Conservation (phyloP, 1,284 basidiomycete species). For the Stereum hirsutum region DNA sequence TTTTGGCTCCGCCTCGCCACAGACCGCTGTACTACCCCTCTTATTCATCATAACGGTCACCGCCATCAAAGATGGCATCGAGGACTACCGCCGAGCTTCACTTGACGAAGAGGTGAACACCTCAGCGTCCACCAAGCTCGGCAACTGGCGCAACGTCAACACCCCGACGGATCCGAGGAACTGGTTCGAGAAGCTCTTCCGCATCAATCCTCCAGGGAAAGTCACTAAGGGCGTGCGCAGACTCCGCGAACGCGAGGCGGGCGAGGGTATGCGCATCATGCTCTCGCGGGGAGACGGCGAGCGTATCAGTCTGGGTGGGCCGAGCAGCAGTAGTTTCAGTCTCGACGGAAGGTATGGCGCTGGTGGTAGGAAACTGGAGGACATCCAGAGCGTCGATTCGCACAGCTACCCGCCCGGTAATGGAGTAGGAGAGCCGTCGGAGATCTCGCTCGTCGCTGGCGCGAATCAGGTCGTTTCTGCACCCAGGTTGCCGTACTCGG, state of each 20-base stretch:
- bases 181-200: conserved; percentile 67
- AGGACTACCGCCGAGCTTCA: conserved; percentile 83
- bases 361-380: conserved; percentile 45
- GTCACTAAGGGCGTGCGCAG: conserved; percentile 83
- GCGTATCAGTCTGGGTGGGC: conserved; percentile 26
- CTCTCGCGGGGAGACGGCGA: conserved; percentile 36
- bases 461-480: conserved; percentile 5
- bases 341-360: conserved; percentile 25
- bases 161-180: conserved; percentile 71
- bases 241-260: conserved; percentile 77
- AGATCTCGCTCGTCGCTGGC: conserved; percentile 7
- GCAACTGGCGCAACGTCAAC: conserved; percentile 87
- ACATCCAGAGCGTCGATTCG: conserved; percentile 58
- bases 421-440: conserved; percentile 4
- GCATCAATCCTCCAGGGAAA: conserved; percentile 59
- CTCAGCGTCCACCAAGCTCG: conserved; percentile 80
- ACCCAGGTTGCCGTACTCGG: neutral
- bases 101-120: conserved; percentile 92
- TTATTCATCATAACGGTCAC: conserved; percentile 85
- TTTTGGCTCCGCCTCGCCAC: conserved; percentile 83
- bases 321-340: conserved; percentile 31
- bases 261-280: conserved; percentile 53
- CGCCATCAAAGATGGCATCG: conserved; percentile 90
- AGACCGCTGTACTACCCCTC: conserved; percentile 82
- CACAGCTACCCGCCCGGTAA: conserved; percentile 48